Evolutionary conservation across 1,139 yeast genomes (phyloP), one percentile per base, ranked within the genome.

Genomic region (Pichia sp.): DNA sequence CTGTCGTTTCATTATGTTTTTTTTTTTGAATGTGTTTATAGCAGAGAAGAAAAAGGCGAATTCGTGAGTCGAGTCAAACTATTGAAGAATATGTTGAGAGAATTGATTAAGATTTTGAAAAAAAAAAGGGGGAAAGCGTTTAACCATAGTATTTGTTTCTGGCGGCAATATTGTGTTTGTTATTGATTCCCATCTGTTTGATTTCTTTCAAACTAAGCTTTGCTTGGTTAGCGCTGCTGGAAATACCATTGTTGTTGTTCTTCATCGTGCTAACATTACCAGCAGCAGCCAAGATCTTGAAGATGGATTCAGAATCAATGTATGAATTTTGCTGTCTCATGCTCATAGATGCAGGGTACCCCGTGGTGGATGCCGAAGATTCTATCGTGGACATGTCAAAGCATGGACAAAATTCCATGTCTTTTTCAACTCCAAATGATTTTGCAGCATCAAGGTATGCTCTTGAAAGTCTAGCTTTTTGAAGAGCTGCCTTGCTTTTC

Each of bases 361-460:
- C 48, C 53, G 49, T 53, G 54, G 16, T 53, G 34, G 52, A 34
- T 50, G 43, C 11, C 26, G 49, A 19, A 31, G 45, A 13, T n/a
- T 48, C 47, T 42, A 45, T 61, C 23, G 62, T 67, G 57, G 50
- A 11, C 23, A 41, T n/a, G 31, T 53, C 56, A 70, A 55, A n/a
- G 46, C 58, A 63, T 16, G 90, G 90, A 62, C 87, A 83, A 68
- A 86, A 86, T 70, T 84, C 90, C 59, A 79, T 67, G 67, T 86
- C 92, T 60, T 86, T 87, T 67, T 83, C 90, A 47, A 77, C 67
- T 61, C 84, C 90, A 68, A 86, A 84, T 40, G 88, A 84, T 61
- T 87, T 79, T 62, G 83, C 81, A 47, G 84, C 77, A 62, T 84
- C 83, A 63, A 82, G 76, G 59, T 84, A 77, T 44, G 75, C 73